A percentile compares a stretch with the other conserved stretches of the same genome.
phyloP scores from a whole-genome alignment of 2,329 filamentous ascomycete species.

The Trematosphaeria pertusa region DNA sequence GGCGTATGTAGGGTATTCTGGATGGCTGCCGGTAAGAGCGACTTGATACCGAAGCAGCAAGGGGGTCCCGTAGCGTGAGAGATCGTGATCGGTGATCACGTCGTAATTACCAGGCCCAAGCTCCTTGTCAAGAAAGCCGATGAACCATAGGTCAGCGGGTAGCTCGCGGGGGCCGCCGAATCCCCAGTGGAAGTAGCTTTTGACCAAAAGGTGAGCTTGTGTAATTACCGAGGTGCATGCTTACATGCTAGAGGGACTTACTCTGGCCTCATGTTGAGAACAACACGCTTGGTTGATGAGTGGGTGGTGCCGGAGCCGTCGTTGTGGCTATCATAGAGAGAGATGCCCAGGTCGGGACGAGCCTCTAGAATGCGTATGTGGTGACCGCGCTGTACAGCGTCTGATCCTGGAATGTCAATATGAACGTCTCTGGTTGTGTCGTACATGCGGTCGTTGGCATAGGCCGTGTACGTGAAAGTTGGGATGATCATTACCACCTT shows the following conservation, averaged over 20 bases:
- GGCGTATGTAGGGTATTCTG: conserved; percentile 43
- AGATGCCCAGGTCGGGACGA: conserved; percentile 47
- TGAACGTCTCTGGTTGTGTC: conserved; percentile 31
- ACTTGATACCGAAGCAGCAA: conserved; percentile 2
- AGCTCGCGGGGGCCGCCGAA: conserved; percentile 47
- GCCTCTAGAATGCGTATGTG: conserved; percentile 5
- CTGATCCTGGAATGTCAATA: conserved; percentile 24
- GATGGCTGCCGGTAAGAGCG: conserved; percentile 33
- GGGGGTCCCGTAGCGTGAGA: conserved; percentile 23
- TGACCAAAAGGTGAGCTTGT: background rate
- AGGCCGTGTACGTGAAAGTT: conserved; percentile 50
- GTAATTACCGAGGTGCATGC: too few species aligned
- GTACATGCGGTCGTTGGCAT: conserved; percentile 49
- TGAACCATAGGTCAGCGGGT: conserved; percentile 45
- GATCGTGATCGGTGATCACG: conserved; percentile 48
- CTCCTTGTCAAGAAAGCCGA: conserved; percentile 43
- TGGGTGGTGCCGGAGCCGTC: conserved; percentile 46
- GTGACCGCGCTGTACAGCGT: conserved; percentile 24
- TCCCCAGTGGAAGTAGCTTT: conserved; percentile 31
- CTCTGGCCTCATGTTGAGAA: conserved; percentile 49
- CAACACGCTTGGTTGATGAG: conserved; percentile 42
- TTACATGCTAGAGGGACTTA: conserved; percentile 5
- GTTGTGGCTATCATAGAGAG: conserved; percentile 48
- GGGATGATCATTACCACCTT: conserved; percentile 42
- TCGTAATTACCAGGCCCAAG: conserved; percentile 41